A percentile compares a stretch with the other conserved stretches of the same genome.
Conservation (phyloP, 2,329 filamentous ascomycete species). For the Colletotrichum sp. region DNA sequence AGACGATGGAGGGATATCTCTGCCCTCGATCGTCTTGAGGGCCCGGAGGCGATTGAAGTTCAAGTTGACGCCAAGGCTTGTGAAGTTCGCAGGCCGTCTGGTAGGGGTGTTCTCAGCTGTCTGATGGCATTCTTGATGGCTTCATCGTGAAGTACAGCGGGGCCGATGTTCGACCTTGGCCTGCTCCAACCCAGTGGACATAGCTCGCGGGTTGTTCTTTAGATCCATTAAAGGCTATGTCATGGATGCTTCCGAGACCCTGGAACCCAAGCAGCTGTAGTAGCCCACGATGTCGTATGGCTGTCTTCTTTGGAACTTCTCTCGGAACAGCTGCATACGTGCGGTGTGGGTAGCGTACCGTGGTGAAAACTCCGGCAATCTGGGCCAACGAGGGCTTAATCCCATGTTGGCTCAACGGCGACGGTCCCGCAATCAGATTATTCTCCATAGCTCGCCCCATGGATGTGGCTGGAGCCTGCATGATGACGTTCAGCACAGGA, state of each 20-base stretch:
- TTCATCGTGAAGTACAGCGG: not conserved
- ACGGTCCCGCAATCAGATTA: not conserved
- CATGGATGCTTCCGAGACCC: not conserved
- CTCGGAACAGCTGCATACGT: not conserved
- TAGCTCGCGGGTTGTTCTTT: not conserved
- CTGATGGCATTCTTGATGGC: not conserved
- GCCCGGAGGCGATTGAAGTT: not conserved
- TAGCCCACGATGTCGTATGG: not conserved
- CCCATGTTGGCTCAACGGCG: not conserved
- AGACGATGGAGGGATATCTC: not conserved
- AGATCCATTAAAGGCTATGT: not conserved
- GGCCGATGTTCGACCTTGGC: not conserved
- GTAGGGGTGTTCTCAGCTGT: not conserved
- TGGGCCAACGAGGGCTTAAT: not conserved
- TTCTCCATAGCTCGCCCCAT: not conserved
- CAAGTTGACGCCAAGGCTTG: not conserved
- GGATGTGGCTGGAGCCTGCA: not conserved
- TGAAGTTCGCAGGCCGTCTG: not conserved
- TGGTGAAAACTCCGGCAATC: not conserved
- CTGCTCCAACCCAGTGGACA: not conserved
- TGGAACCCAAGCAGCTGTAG: not conserved
- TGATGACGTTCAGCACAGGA: not conserved
- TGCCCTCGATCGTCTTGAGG: not conserved
- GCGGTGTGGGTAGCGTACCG: rapidly evolving
- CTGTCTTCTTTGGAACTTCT: not conserved